A percentile compares a stretch with the other conserved stretches of the same genome.
These are phyloP conservation scores for Oenanthe javanica DNA, from an alignment of 140 eudicot species.

Conservation along the genomic window DNA sequence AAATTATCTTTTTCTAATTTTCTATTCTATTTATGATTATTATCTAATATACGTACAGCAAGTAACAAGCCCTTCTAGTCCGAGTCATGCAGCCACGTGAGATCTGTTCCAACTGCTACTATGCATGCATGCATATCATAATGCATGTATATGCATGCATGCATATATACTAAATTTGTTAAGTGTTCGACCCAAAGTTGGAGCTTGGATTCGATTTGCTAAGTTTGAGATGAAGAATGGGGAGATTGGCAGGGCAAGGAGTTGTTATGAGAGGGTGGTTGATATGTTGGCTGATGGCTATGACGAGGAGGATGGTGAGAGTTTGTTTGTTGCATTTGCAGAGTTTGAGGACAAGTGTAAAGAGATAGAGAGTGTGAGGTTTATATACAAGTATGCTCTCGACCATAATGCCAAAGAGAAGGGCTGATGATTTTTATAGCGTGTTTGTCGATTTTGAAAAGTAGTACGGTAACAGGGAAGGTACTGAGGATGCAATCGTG, in stretches of 20 bases:
- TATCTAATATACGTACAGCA: too few relatives aligned
- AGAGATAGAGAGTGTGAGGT: conserved; percentile 81
- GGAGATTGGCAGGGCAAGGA: conserved; percentile 60
- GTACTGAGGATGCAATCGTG: conserved; percentile 88
- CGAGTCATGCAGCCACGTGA: too few relatives aligned
- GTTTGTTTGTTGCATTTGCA: conserved; percentile 69
- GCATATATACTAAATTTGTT: conserved; percentile 24
- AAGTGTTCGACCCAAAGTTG: conserved; percentile 59
- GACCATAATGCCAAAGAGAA: conserved; percentile 74
- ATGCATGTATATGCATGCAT: too few relatives aligned
- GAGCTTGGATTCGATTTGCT: conserved; percentile 55
- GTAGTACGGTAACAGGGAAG: conserved; percentile 81
- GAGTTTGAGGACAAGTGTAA: conserved; percentile 89
- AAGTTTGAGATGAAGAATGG: conserved; percentile 70
- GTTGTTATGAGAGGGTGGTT: conserved; percentile 78
- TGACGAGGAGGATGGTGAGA: conserved; percentile 62
- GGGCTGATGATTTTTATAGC: conserved; percentile 75
- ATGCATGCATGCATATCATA: too few relatives aligned
- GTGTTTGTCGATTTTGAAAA: conserved; percentile 89
- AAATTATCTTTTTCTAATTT: too few relatives aligned
- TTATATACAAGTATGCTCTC: conserved; percentile 69
- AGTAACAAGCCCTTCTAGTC: too few relatives aligned
- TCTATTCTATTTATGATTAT: too few relatives aligned
- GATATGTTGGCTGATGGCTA: conserved; percentile 50
- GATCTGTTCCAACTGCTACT: too few relatives aligned